phyloP scores from a whole-genome alignment of 2,329 filamentous ascomycete species.

The Aspergillus arachidicola region DNA sequence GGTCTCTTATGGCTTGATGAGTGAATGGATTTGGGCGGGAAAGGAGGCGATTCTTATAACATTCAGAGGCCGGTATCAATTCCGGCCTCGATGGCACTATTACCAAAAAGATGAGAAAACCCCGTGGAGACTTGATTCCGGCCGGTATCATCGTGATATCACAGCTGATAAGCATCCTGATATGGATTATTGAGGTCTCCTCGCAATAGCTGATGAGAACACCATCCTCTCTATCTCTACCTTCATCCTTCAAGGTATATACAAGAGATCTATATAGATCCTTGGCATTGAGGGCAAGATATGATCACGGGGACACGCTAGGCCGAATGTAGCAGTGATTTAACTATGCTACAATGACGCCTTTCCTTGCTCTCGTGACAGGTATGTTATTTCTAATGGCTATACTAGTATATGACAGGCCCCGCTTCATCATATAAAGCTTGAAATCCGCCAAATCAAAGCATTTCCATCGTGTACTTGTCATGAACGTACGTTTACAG shows the following conservation, averaged over 20 bases:
- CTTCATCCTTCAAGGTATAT: constrained; percentile 12
- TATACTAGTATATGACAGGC: background rate
- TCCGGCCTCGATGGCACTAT: constrained; percentile 46
- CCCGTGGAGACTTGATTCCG: constrained; percentile 27
- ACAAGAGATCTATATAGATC: constrained; percentile 30
- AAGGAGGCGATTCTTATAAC: constrained; percentile 45
- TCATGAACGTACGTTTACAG: constrained; percentile 8
- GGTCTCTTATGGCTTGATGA: constrained; percentile 17
- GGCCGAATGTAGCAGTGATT: constrained; percentile 22
- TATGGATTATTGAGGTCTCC: constrained; percentile 11
- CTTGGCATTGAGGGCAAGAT: constrained; percentile 30
- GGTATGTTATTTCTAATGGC: background rate
- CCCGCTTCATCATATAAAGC: too few species aligned
- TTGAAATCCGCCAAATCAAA: background rate
- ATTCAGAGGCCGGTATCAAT: constrained; percentile 49
- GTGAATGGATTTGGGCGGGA: constrained; percentile 30
- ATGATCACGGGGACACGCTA: constrained; percentile 33
- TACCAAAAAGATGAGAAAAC: constrained; percentile 38
- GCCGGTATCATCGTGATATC: constrained; percentile 11
- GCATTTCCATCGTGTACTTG: background rate
- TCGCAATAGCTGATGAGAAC: background rate
- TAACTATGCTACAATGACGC: background rate
- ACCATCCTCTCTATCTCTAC: constrained; percentile 6
- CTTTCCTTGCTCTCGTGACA: background rate
- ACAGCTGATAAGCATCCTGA: background rate